phyloP scores from a whole-genome alignment of 345 rosid species.

The Stellera chamaejasme region DNA sequence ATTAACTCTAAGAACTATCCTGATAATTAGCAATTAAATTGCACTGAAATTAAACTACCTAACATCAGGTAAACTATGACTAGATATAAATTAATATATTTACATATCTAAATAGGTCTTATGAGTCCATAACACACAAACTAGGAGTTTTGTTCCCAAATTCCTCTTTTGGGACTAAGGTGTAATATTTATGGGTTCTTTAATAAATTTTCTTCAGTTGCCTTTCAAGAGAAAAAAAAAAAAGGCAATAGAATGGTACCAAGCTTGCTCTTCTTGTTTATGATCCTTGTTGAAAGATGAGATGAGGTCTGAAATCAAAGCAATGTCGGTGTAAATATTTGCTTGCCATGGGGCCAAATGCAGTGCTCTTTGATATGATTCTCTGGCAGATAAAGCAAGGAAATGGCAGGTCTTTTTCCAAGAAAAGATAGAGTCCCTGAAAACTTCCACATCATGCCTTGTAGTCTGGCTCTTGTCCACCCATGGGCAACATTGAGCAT shows the following conservation, averaged over 20 bases:
- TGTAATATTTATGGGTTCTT: too few species aligned
- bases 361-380: constrained; percentile 71
- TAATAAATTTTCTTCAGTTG: too few species aligned
- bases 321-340: constrained; percentile 67
- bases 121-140: too few species aligned
- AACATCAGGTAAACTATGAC: too few species aligned
- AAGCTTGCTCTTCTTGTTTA: constrained; percentile 27
- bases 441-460: constrained; percentile 28
- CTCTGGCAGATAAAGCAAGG: constrained; percentile 60
- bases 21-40: too few species aligned
- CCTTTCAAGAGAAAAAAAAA: too few species aligned
- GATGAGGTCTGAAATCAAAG: constrained; percentile 60
- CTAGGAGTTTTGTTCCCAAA: too few species aligned
- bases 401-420: constrained; percentile 61
- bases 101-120: too few species aligned
- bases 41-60: too few species aligned
- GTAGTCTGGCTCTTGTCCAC: constrained; percentile 25
- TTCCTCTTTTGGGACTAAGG: too few species aligned
- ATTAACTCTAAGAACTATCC: too few species aligned
- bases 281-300: constrained; percentile 32
- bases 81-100: too few species aligned
- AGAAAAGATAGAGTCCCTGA: constrained; percentile 43
- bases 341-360: constrained; percentile 93
- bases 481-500: constrained; percentile 85
- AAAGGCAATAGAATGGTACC: constrained; percentile 36